phyloP scores from a whole-genome alignment of 495 filamentous ascomycete species.

The Cairneyella variabilis region DNA sequence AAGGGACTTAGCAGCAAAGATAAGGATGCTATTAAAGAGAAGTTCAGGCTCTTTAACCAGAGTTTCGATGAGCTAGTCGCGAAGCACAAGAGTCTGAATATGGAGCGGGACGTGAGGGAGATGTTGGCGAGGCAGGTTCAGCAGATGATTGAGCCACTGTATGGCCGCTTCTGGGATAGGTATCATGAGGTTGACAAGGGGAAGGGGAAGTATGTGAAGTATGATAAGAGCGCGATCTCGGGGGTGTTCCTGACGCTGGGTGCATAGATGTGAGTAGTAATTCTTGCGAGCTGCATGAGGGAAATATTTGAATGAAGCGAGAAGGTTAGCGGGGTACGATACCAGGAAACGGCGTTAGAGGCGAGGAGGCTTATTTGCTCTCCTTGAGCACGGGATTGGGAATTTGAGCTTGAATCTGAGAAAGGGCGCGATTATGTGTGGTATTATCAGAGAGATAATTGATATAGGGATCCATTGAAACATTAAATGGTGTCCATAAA shows the following conservation, averaged over 20 bases:
- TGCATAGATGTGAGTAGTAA: background rate
- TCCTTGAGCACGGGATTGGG: too few species aligned
- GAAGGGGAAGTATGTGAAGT: slow-evolving; percentile 95
- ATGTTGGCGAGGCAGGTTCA: slow-evolving; percentile 79
- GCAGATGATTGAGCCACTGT: slow-evolving; percentile 87
- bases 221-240: slow-evolving; percentile 71
- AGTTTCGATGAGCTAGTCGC: slow-evolving; percentile 83
- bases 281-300: background rate
- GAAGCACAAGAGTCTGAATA: slow-evolving; percentile 72
- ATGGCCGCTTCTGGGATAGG: slow-evolving; percentile 91
- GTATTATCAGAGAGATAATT: too few species aligned
- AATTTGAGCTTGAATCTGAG: too few species aligned
- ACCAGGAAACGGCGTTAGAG: background rate
- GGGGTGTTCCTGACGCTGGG: slow-evolving; percentile 44
- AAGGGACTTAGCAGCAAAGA: slow-evolving; percentile 82
- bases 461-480: too few species aligned
- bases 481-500: too few species aligned
- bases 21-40: slow-evolving; percentile 92
- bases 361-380: too few species aligned
- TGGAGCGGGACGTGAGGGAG: slow-evolving; percentile 83
- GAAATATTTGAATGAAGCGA: background rate
- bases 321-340: background rate
- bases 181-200: slow-evolving; percentile 98
- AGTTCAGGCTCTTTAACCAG: slow-evolving; percentile 84
- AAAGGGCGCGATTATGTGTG: too few species aligned